phyloP scores from a whole-genome alignment of 768 basidiomycete genomes.

The Jaapia argillacea region DNA sequence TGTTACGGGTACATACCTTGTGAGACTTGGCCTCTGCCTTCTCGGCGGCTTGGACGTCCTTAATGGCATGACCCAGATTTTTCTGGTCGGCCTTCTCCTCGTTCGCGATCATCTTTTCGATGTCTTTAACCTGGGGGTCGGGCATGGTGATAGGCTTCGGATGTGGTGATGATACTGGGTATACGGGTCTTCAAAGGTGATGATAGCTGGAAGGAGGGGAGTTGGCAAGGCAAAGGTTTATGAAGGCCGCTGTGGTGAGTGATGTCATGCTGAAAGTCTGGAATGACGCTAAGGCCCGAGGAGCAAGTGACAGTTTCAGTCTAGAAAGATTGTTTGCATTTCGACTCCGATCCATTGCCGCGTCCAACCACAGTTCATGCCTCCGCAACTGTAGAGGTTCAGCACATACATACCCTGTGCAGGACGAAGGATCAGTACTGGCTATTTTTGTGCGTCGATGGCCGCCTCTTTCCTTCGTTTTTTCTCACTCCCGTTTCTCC shows the following conservation, averaged over 20 bases:
- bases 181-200: background rate
- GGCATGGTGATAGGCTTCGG: conserved; percentile 7
- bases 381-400: no score
- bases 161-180: background rate
- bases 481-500: no score
- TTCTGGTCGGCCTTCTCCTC: conserved; percentile 45
- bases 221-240: background rate
- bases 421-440: no score
- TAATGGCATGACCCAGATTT: conserved; percentile 39
- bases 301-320: no score
- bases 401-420: no score
- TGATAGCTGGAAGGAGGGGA: background rate
- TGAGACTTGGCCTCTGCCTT: conserved; percentile 41
- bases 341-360: no score
- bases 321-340: no score
- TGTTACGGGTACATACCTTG: conserved; percentile 28
- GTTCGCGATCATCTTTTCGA: conserved; percentile 34
- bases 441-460: no score
- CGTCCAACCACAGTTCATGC: no score
- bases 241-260: background rate
- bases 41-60: conserved; percentile 42
- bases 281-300: no score
- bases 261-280: no score
- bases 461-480: no score
- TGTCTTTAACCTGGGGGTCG: conserved; percentile 22